phyloP scores from a whole-genome alignment of 23 red algal species.

The Gracilaria domingensis region DNA sequence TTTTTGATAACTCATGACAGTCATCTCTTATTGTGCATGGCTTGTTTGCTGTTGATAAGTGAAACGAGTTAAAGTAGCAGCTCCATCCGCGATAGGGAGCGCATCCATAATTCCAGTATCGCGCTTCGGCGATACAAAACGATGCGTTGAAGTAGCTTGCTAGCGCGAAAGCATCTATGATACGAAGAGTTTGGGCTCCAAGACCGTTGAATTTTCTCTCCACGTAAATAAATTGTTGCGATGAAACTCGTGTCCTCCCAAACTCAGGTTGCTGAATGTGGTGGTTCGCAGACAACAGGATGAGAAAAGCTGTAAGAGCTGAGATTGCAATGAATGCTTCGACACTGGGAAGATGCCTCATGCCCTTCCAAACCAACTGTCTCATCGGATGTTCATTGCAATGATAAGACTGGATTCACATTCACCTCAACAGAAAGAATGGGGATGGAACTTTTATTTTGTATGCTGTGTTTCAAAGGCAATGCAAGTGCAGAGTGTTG shows the following conservation, averaged over 20 bases:
- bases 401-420: not conserved
- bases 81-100: constrained; percentile 58
- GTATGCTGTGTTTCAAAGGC: no score
- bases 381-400: not conserved
- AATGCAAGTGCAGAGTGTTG: no score
- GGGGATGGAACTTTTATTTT: no score
- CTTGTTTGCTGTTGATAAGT: not conserved
- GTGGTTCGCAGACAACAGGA: not conserved
- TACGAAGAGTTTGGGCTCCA: constrained; percentile 78
- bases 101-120: constrained; percentile 87
- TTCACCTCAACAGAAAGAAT: not conserved
- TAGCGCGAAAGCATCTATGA: constrained; percentile 54
- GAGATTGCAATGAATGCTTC: not conserved
- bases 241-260: not conserved
- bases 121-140: not conserved
- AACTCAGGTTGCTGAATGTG: not conserved
- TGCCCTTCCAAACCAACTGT: not conserved
- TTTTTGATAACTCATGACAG: constrained; percentile 37
- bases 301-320: not conserved
- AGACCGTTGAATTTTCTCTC: constrained; percentile 76
- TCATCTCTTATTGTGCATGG: not conserved
- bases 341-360: not conserved
- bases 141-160: constrained; percentile 23
- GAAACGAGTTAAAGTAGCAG: constrained; percentile 61
- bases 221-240: constrained; percentile 6